Evolutionary conservation across 768 basidiomycete genomes (phyloP), one percentile per base, ranked within the genome.

Genomic region (Cystofilobasidium bisporidii): DNA sequence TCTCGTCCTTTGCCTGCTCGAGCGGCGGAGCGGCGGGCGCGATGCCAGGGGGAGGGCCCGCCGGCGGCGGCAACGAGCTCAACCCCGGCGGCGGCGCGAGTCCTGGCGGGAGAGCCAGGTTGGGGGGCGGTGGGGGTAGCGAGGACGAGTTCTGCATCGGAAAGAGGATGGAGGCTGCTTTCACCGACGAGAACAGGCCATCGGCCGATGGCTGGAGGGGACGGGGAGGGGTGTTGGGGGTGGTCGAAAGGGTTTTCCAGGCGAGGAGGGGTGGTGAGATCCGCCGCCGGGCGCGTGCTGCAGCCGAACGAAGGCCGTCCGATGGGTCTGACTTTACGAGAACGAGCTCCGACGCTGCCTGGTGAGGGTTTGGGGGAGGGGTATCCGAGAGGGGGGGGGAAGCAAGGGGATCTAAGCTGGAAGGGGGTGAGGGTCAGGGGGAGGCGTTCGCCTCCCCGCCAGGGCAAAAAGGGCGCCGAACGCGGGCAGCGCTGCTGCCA

Each of bases 21-120:
- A 56, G 43, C 48, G 17, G 50, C 24, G 32, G 32, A 20, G 60
- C 36, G 41, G 67, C 41, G 26, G 61, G 55, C n/a, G 67, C 38
- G 61, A 68, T 57, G 26, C 67, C 67, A 32, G 67, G 67, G 11
- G 67, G 67, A 30, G 67, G 65, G 11, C 58, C 58, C 15, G 55
- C 58, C 33, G 53, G 53, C 26, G 67, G 67, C 20, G 67, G 65
- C 6, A 47, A 41, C 24, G 55, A 56, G 48, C 65, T 57, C 50
- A 66, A 24, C 22, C 65, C 65, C 30, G 65, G 65, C 47, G 65
- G 65, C 26, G 65, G 65, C 26, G 65, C 65, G 61, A 68, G 67
- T 30, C 67, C 67, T 17, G 67, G 67, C 26, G 67, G 66, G 53
- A 67, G 66, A 57, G 38, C 41, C 28, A 41, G 60, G 18, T 60